Base-by-base conservation (phyloP, 192 early-diverging fungal genomes). In the Coemansia sp. region DNA sequence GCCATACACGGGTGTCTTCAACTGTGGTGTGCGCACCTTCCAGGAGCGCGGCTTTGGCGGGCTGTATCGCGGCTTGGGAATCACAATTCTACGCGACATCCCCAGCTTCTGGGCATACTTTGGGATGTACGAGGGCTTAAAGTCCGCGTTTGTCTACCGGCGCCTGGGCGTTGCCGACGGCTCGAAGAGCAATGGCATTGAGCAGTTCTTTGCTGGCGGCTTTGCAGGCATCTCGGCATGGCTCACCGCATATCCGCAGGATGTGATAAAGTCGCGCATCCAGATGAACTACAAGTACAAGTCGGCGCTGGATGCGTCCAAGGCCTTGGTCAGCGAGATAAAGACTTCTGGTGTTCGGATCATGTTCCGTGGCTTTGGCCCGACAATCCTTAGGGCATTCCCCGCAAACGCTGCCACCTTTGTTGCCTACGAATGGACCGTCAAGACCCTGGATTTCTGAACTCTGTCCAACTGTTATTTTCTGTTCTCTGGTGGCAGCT, bases 381-480 rank as follows among this genome's bases (percentile, higher is more conserved):
- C 81, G 9, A 83, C 81, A 10, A 74, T 83, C 32, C 66, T 81
- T 32, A 71, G 76, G 43, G 83, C 85, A 33, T 83, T 91, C 64
- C 91, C 91, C 49, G 91, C 91, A 23, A 90, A 90, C 49, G 91
- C 85, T n/a, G 87, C 88, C n/a, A 93, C 91, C 1, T 93, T 93
- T 70, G 84, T 89, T 34, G 84, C 88, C 0, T 93, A 93, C 61
- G 91, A 93, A 63, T 75, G 90, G 71, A 73, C 73, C 29, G 72
- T 76, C 49, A 82, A 82, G 62, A 29, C 70, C 9, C 35, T 81
- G 45, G 62, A 62, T 25, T 52, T 52, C 23, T 52, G 46, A 48
- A 17, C 7, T 48, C 46, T 8, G 7, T 5, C 7, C 38, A 11
- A 40, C 38, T 11, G 38, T 29, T 29, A 3, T 29, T 29, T 29